Base-by-base conservation (phyloP, 306 rosid species). In the Oemleria cerasiformis region DNA sequence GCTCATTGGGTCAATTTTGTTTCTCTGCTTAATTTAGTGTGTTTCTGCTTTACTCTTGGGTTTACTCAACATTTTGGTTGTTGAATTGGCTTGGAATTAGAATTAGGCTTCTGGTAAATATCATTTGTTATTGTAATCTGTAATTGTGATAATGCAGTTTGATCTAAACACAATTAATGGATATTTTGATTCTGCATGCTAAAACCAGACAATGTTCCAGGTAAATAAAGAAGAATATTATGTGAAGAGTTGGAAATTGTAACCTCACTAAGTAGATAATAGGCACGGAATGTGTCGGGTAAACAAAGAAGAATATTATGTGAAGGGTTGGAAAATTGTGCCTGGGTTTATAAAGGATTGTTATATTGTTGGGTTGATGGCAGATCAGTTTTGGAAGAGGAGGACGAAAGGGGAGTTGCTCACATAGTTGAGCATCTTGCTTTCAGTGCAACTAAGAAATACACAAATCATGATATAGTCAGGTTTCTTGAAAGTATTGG, bases 321-420 rank as follows among this genome's bases (percentile, higher is more conserved):
- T n/a, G n/a, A n/a, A 39, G 44, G 44, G 36, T 61, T 0, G 17
- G 30, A 49, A 16, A 9, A 50, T 30, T 39, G 8, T 51, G 62
- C 2, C 4, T 19, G 50, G 0, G 8, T 53, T 9, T 74, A 5
- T 44, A n/a, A 38, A 44, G 25, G 54, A 57, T 71, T 50, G n/a
- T 70, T 67, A 77, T 51, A 67, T 56, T 75, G 76, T 67, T 63
- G 73, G 73, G 38, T 71, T 84, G 30, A 70, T 76, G 84, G 83
- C 97, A 93, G 98, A 79, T 93, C 97, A 84, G 94, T 93, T 83
- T 81, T 91, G 71, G 98, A 93, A 82, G 98, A 93, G 81, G 98
- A 93, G 60, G 92, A 88, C 45, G 96, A 93, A 60, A 97, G 98
- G 12, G 98, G 98, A 77, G 94, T 93, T 77, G 97, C 97, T 68